Conservation (phyloP, 352 stramenopile genomes). For the Phytophthora tentaculata region DNA sequence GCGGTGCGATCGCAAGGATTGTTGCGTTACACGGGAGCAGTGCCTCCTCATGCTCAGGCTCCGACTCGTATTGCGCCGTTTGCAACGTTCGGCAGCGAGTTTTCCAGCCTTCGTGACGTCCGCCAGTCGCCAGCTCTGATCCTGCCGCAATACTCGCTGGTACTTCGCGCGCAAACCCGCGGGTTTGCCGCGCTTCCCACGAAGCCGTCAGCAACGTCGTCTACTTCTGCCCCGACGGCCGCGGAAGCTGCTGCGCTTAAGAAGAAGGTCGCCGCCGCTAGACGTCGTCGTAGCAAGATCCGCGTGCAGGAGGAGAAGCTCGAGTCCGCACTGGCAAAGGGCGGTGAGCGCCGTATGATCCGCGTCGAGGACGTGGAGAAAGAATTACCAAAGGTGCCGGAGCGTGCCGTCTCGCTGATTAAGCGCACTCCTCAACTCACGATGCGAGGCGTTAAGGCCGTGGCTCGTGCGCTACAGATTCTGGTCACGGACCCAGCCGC, state of each 20-base stretch:
- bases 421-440: conserved; percentile 76
- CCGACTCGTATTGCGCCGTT: conserved; percentile 17
- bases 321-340: conserved; percentile 79
- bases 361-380: conserved; percentile 82
- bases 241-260: conserved; percentile 66
- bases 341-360: conserved; percentile 78
- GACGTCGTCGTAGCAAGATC: conserved; percentile 80
- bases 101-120: conserved; percentile 21
- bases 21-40: conserved; percentile 21
- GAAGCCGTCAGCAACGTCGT: conserved; percentile 21
- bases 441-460: conserved; percentile 54
- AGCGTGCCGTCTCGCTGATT: conserved; percentile 68
- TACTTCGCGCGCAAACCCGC: conserved; percentile 37
- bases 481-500: conserved; percentile 66
- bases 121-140: conserved; percentile 17
- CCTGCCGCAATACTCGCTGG: conserved; percentile 29
- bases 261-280: conserved; percentile 79
- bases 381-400: conserved; percentile 75
- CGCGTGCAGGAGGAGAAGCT: conserved; percentile 83
- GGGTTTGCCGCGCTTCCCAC: conserved; percentile 57
- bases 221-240: conserved; percentile 18
- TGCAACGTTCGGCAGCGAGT: conserved; percentile 10
- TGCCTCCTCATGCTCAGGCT: conserved; percentile 18
- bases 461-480: conserved; percentile 66
- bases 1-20: conserved; percentile 44